Conservation (phyloP, 2,329 filamentous ascomycete genomes). For the Claviceps sp. region DNA sequence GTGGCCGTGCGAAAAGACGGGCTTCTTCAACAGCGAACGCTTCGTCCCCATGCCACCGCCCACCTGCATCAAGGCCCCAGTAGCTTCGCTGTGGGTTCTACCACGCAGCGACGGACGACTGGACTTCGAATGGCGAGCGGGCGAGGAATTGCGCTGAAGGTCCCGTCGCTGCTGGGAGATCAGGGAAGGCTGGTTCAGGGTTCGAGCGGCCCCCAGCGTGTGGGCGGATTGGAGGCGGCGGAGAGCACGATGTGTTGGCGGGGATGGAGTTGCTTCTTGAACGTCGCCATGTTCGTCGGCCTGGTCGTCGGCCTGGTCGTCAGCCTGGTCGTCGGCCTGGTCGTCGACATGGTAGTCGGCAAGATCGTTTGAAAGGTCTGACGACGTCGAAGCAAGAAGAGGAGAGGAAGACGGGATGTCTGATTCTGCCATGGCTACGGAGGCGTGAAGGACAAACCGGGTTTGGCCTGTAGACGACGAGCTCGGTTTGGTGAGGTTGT, state of each 20-base stretch:
- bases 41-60: conserved; percentile 21
- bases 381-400: neutral
- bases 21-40: conserved; percentile 27
- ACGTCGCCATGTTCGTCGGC: conserved; percentile 25
- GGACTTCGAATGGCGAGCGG: conserved; percentile 14
- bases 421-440: conserved; percentile 7
- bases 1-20: conserved; percentile 36
- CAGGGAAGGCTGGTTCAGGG: conserved; percentile 36
- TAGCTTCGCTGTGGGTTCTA: conserved; percentile 62
- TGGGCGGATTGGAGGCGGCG: conserved; percentile 67
- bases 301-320: too few relatives aligned
- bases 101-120: conserved; percentile 39
- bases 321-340: too few relatives aligned
- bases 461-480: neutral
- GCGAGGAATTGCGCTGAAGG: conserved; percentile 24
- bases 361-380: conserved; percentile 8
- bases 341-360: conserved; percentile 18
- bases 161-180: conserved; percentile 50
- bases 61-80: conserved; percentile 25
- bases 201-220: conserved; percentile 42
- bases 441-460: neutral
- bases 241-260: conserved; percentile 52
- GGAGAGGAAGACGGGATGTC: neutral
- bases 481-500: neutral
- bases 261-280: conserved; percentile 40